Base-by-base conservation (phyloP, 768 basidiomycete genomes). In the Tricholoma flavovirens region DNA sequence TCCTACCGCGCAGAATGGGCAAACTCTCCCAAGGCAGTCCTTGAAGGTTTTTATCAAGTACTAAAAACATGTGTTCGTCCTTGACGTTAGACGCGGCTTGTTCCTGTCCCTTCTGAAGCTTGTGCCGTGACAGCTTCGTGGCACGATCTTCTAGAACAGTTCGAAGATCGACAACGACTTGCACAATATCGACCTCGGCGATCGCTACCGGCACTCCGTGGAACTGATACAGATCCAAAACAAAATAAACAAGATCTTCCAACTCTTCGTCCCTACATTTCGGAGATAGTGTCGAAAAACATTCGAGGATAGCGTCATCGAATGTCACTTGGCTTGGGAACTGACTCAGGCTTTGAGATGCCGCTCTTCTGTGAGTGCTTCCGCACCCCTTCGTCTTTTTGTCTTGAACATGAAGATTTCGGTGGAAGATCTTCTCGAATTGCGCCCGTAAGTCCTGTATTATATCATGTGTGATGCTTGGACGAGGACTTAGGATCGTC, bases 11-110 rank as follows among this genome's bases (percentile, higher is more conserved):
- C 10, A 98, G 73, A 40, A 87, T 80, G 0, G 96, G 94, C 12
- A 98, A 83, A 22, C 89, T 95, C 71, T 98, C 97, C 96, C 96
- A 98, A 2, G 97, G 95, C 54, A 98, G 77, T 0, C 84, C 83
- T 64, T 94, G 91, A 10, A 95, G 73, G 56, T 90, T 86, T 71
- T 90, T 91, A 70, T 98, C 97, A 49, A 98, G 77, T 17, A 96
- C 81, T 58, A 98, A 75, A 73, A 98, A 96, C 33, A 86, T 70
- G 65, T 98, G 96, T 40, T 83, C 77, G 62, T 90, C 87, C 5
- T 73, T 61, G n/a, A 49, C 10, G 15, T n/a, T 26, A 8, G 45
- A 26, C 19, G 63, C 59, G 42, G 60, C 29, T 33, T 51, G 56
- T 49, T 61, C 55, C 4, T 59, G 42, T 24, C 62, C 53, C 61